phyloP scores from a whole-genome alignment of 31 red algal species.

The Pterothamnion heteromorphum region DNA sequence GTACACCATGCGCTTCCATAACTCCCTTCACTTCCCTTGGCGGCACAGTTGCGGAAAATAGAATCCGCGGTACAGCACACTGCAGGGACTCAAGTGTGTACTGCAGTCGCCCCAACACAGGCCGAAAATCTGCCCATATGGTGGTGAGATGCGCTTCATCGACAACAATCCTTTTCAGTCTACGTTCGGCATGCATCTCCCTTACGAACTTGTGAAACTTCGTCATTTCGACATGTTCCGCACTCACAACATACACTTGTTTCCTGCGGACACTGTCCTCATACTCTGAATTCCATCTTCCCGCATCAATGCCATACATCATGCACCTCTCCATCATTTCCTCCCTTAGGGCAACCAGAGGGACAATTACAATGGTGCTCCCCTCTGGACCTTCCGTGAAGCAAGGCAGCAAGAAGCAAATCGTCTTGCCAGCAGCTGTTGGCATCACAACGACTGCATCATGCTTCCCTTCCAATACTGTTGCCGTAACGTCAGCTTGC shows the following conservation, averaged over 20 bases:
- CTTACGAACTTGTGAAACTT: neutral
- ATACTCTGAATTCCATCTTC: neutral
- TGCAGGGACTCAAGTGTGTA: neutral
- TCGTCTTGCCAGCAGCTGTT: constrained; percentile 17
- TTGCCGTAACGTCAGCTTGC: neutral
- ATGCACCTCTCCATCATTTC: neutral
- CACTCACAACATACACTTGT: constrained; percentile 29
- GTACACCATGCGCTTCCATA: neutral
- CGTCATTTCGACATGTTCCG: neutral
- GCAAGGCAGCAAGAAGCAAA: constrained; percentile 14
- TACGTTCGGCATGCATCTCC: neutral
- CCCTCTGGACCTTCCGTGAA: neutral
- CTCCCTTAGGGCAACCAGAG: neutral
- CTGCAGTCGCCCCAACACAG: neutral
- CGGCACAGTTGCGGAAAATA: neutral
- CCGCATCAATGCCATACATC: neutral
- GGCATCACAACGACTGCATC: constrained; percentile 16
- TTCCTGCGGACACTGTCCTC: neutral
- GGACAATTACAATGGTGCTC: constrained; percentile 20
- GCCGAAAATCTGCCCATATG: constrained; percentile 31
- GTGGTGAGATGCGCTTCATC: constrained; percentile 43
- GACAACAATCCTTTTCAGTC: neutral
- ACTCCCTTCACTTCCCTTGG: neutral
- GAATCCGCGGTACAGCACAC: neutral
- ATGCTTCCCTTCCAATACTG: neutral